These are phyloP conservation scores for Pseudocercospora macadamiae DNA, from an alignment of 2,329 filamentous ascomycete species.

Conservation along the genomic window DNA sequence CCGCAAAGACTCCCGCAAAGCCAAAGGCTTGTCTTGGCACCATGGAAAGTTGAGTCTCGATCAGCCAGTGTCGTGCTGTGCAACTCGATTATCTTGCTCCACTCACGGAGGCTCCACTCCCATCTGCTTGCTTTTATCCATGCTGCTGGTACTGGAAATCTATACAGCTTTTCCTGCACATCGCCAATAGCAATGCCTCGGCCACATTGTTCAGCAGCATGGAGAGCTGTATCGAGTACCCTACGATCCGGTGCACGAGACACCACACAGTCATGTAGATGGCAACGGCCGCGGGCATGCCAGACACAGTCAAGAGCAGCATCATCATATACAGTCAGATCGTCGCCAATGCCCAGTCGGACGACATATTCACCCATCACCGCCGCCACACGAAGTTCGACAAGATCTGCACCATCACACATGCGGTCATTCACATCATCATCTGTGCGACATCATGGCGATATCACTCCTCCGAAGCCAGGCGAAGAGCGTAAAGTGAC, in stretches of 20 bases:
- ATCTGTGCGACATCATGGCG: constrained; percentile 64
- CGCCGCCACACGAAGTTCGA: not conserved
- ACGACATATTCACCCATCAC: not conserved
- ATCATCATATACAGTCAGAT: not conserved
- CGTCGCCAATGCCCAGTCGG: not conserved
- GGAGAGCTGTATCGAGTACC: constrained; percentile 2
- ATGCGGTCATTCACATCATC: constrained; percentile 15
- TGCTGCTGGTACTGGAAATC: not conserved
- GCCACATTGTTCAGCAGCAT: constrained; percentile 5
- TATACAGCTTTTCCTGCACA: not conserved
- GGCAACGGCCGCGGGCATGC: constrained; percentile 1
- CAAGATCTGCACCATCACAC: not conserved
- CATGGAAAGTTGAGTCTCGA: not conserved
- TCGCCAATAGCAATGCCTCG: constrained; percentile 8
- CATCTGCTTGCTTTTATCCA: not conserved
- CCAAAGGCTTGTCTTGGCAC: too few relatives aligned
- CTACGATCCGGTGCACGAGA: constrained; percentile 9
- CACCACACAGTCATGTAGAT: constrained; percentile 10
- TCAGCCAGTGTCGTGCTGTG: constrained; percentile 1
- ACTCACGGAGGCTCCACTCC: not conserved
- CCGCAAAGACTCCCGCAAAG: too few relatives aligned
- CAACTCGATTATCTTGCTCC: constrained; percentile 1
- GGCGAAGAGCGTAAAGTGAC: constrained; percentile 92
- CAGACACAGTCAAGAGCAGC: constrained; percentile 1
- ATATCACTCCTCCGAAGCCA: constrained; percentile 79